Evolutionary conservation across 208 protist genomes (phyloP).

Genomic region (Phytomonas francai): DNA sequence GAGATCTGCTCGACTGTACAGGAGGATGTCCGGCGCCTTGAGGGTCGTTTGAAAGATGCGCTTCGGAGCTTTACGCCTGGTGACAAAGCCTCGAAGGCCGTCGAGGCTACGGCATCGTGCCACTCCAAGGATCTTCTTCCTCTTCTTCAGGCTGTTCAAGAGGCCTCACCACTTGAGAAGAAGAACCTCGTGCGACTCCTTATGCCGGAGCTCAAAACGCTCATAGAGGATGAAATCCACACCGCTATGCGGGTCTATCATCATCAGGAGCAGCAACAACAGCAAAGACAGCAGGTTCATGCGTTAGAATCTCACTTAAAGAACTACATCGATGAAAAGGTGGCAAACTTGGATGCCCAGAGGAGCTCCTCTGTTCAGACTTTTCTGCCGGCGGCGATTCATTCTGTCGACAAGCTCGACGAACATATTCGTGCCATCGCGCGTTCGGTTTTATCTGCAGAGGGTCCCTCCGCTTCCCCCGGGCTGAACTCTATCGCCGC

Average conservation of each 20-base stretch:
- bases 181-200: slow-evolving; percentile 15
- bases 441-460: slow-evolving; percentile 32
- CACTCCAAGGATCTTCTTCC: neutral
- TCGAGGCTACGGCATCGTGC: neutral
- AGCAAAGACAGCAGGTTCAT: neutral
- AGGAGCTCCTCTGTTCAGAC: neutral
- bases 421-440: slow-evolving; percentile 39
- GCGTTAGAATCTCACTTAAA: slow-evolving; percentile 14
- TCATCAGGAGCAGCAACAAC: slow-evolving; percentile 9
- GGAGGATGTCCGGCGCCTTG: slow-evolving; percentile 39
- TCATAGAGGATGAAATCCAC: slow-evolving; percentile 10
- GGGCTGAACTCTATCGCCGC: neutral
- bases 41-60: slow-evolving; percentile 13
- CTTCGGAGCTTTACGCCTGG: slow-evolving; percentile 4
- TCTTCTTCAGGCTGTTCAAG: slow-evolving; percentile 15
- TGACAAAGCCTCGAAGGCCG: neutral
- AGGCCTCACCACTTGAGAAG: slow-evolving; percentile 16
- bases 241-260: slow-evolving; percentile 11
- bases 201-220: slow-evolving; percentile 17
- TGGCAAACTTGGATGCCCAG: neutral
- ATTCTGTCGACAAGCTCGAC: slow-evolving; percentile 38
- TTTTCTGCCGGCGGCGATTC: slow-evolving; percentile 2
- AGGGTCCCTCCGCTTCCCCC: slow-evolving; percentile 10
- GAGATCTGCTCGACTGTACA: slow-evolving; percentile 60
- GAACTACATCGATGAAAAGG: slow-evolving; percentile 10